Conservation (phyloP, 495 filamentous ascomycete genomes). For the Bryoglossum gracile region DNA sequence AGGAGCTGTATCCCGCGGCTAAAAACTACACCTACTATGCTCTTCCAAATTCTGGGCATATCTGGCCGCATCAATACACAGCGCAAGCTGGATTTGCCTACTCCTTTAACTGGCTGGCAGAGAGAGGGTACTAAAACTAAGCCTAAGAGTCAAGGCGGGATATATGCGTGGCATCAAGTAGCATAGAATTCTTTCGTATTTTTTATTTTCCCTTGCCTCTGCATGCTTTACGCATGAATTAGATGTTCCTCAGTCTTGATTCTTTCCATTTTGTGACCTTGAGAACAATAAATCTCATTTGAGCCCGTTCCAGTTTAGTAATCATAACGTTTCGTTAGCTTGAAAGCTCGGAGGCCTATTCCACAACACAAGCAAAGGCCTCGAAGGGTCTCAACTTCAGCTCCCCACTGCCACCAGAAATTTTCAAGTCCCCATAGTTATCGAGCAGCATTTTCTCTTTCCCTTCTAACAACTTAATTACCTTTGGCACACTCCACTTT, state of each 20-base stretch:
- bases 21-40: slow-evolving; percentile 2
- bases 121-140: slow-evolving; percentile 9
- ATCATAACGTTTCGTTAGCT: no score
- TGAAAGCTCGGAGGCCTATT: no score
- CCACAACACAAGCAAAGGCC: slow-evolving; percentile 12
- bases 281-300: no score
- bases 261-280: no score
- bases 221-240: no score
- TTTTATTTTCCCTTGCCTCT: no score
- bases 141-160: no score
- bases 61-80: slow-evolving; percentile 8
- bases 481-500: slow-evolving; percentile 9
- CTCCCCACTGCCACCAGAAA: background rate
- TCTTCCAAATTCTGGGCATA: slow-evolving; percentile 7
- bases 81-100: background rate
- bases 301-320: no score
- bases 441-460: slow-evolving; percentile 5
- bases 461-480: background rate
- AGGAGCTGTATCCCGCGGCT: slow-evolving; percentile 2
- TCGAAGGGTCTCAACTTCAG: slow-evolving; percentile 16
- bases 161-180: no score
- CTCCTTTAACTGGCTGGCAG: slow-evolving; percentile 7
- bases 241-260: no score
- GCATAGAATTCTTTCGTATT: no score
- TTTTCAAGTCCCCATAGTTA: slow-evolving; percentile 9